phyloP scores from a whole-genome alignment of 441 rosid genomes.

The Adansonia gregorii region DNA sequence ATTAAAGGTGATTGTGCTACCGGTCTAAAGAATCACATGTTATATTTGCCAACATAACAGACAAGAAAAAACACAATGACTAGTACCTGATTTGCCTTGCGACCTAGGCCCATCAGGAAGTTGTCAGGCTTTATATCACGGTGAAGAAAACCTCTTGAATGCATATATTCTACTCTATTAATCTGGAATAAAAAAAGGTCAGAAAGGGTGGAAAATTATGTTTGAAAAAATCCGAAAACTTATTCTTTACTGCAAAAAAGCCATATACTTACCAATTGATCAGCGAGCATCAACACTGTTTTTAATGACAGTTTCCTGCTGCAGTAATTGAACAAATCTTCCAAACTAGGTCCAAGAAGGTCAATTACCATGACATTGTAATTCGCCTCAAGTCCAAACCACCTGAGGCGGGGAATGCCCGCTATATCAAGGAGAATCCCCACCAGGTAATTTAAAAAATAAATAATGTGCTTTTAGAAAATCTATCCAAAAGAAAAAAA shows the following conservation, averaged over 20 bases:
- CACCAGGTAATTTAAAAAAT: slow-evolving; percentile 19
- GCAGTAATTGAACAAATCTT: slow-evolving; percentile 94
- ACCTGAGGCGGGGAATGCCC: slow-evolving; percentile 95
- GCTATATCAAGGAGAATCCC: slow-evolving; percentile 52
- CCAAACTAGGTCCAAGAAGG: slow-evolving; percentile 98
- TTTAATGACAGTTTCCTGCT: slow-evolving; percentile 86
- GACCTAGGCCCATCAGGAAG: slow-evolving; percentile 97
- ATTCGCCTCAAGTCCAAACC: slow-evolving; percentile 94
- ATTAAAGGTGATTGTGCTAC: neutral
- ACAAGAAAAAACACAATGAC: slow-evolving; percentile 11
- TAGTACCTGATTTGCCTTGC: slow-evolving; percentile 95
- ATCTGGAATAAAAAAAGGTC: slow-evolving; percentile 50
- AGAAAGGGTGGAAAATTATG: neutral
- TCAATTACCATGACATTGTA: slow-evolving; percentile 95
- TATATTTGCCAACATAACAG: neutral
- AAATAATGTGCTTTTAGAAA: neutral
- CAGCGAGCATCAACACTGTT: slow-evolving; percentile 98
- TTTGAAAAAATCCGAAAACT: neutral
- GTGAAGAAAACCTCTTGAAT: slow-evolving; percentile 96
- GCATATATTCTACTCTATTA: slow-evolving; percentile 97
- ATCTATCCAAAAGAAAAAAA: neutral
- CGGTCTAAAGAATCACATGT: slow-evolving; percentile 5
- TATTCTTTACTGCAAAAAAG: slow-evolving; percentile 16
- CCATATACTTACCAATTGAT: slow-evolving; percentile 74
- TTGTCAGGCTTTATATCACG: slow-evolving; percentile 99